phyloP scores from a whole-genome alignment of 1,139 yeast genomes.

The Kurtzmaniella natalensis region DNA sequence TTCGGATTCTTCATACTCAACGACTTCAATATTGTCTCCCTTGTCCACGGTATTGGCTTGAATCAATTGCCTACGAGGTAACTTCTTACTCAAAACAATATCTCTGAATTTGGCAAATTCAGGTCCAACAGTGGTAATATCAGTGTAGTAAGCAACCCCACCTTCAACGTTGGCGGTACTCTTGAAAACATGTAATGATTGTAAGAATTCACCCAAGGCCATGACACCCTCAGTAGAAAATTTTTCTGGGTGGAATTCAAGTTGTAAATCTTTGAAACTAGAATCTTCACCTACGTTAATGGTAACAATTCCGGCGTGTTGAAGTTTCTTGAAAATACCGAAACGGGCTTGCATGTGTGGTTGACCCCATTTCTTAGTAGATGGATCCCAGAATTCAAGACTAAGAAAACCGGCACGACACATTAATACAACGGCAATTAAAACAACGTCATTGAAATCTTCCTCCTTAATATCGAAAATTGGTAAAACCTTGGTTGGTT shows the following conservation, averaged over 20 bases:
- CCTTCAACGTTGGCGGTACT: constrained; percentile 65
- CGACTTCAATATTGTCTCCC: constrained; percentile 44
- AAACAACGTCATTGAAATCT: constrained; percentile 61
- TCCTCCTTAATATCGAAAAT: constrained; percentile 65
- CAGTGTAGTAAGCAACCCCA: constrained; percentile 61
- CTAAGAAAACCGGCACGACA: constrained; percentile 82
- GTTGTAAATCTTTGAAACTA: constrained; percentile 53
- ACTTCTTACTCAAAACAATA: constrained; percentile 62
- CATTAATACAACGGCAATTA: constrained; percentile 72
- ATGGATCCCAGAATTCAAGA: constrained; percentile 84
- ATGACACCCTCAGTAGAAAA: constrained; percentile 66
- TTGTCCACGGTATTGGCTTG: constrained; percentile 67
- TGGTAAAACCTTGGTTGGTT: constrained; percentile 51
- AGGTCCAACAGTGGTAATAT: constrained; percentile 61
- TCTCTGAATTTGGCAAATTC: constrained; percentile 65
- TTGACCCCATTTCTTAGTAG: constrained; percentile 82
- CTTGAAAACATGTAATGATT: constrained; percentile 72
- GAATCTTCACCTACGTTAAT: constrained; percentile 45
- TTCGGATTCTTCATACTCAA: constrained; percentile 72
- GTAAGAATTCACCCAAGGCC: constrained; percentile 68
- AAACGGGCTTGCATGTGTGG: constrained; percentile 95
- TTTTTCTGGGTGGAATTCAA: constrained; percentile 55
- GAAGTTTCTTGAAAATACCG: constrained; percentile 72
- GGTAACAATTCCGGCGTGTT: constrained; percentile 63
- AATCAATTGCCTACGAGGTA: constrained; percentile 78